A percentile compares a stretch with the other conserved stretches of the same genome.
Conservation (phyloP, 768 basidiomycete genomes). For the Hortiboletus campestris region DNA sequence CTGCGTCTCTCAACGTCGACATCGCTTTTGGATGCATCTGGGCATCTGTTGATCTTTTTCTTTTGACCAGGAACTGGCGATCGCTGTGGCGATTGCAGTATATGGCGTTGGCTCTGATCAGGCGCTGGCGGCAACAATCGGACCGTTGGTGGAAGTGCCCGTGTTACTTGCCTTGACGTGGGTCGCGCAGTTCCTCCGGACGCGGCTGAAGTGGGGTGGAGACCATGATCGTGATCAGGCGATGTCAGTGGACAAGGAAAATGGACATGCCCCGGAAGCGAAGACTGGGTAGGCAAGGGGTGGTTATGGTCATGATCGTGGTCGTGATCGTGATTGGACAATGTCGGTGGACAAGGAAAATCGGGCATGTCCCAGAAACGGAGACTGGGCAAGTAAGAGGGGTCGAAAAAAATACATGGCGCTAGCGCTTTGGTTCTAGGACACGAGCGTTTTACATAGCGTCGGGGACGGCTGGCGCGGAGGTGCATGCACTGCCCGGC, state of each 20-base stretch:
- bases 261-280: background rate
- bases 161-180: constrained; percentile 69
- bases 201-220: constrained; percentile 40
- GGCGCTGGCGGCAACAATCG: constrained; percentile 78
- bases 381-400: background rate
- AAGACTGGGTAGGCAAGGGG: background rate
- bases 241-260: background rate
- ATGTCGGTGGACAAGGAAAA: background rate
- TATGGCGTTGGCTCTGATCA: constrained; percentile 78
- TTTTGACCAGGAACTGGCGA: constrained; percentile 64
- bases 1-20: background rate
- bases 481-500: background rate
- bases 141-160: constrained; percentile 77
- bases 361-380: background rate
- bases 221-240: background rate
- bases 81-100: constrained; percentile 75
- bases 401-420: no score
- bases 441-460: background rate
- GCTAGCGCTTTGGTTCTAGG: no score
- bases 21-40: background rate
- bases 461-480: background rate
- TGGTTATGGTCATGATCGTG: no score
- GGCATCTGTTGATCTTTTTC: background rate
- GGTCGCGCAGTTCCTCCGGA: constrained; percentile 50
- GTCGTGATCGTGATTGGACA: background rate